These are phyloP conservation scores for Microdochium trichocladiopsis DNA, from an alignment of 2,329 filamentous ascomycete species.

Conservation along the genomic window DNA sequence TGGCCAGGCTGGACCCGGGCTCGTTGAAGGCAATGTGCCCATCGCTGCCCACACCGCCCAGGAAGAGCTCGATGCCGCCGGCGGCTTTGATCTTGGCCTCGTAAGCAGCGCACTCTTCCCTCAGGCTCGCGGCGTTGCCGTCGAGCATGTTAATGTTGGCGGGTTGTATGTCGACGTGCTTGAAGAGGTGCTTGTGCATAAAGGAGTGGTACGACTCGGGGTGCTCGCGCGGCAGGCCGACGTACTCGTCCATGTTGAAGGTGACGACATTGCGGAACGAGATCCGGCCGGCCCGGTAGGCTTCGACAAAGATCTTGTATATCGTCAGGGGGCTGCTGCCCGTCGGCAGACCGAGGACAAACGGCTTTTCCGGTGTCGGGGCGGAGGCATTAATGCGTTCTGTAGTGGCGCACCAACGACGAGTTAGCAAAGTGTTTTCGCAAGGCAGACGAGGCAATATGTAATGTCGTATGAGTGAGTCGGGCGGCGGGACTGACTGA, in stretches of 20 bases:
- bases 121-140: slow-evolving; percentile 62
- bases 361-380: slow-evolving; percentile 22
- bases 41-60: slow-evolving; percentile 70
- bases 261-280: slow-evolving; percentile 56
- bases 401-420: no score
- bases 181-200: slow-evolving; percentile 80
- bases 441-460: no score
- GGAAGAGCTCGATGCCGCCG: slow-evolving; percentile 71
- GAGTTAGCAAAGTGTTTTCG: no score
- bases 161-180: slow-evolving; percentile 23
- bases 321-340: slow-evolving; percentile 64
- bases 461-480: no score
- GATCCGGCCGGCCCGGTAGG: slow-evolving; percentile 50
- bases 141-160: slow-evolving; percentile 64
- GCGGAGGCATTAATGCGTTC: not conserved
- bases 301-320: slow-evolving; percentile 60
- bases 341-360: slow-evolving; percentile 40
- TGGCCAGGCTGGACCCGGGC: slow-evolving; percentile 35
- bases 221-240: slow-evolving; percentile 49
- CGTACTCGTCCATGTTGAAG: not conserved
- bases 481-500: not conserved
- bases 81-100: slow-evolving; percentile 61
- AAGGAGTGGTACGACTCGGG: slow-evolving; percentile 75
- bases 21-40: slow-evolving; percentile 81
- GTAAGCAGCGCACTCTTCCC: slow-evolving; percentile 65